A percentile compares a stretch with the other conserved stretches of the same genome.
These are phyloP conservation scores for Pterocarpus macrocarpus DNA, from an alignment of 306 rosid genomes.

Conservation along the genomic window DNA sequence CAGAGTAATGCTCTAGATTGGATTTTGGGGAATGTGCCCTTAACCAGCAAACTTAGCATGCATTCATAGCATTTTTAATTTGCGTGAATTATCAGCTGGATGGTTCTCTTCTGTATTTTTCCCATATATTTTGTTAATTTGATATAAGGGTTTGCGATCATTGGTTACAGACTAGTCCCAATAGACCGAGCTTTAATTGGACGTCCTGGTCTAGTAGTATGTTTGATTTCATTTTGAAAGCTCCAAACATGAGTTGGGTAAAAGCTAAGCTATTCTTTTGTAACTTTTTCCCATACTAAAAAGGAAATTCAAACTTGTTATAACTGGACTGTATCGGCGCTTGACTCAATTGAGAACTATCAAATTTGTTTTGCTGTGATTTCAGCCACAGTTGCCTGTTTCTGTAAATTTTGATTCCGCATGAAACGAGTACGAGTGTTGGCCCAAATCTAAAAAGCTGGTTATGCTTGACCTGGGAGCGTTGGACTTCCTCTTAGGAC, in stretches of 20 bases:
- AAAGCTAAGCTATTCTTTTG: too few species aligned
- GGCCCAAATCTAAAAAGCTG: too few species aligned
- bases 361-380: neutral
- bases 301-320: too few species aligned
- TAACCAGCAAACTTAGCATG: conserved; percentile 23
- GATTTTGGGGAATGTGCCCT: conserved; percentile 36
- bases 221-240: too few species aligned
- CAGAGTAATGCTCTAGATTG: conserved; percentile 20
- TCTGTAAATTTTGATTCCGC: too few species aligned
- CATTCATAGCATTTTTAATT: neutral
- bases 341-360: neutral
- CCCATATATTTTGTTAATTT: neutral
- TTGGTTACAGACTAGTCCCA: neutral
- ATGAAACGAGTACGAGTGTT: too few species aligned
- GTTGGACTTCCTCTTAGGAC: too few species aligned
- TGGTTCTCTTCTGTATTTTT: neutral
- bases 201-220: neutral
- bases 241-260: too few species aligned
- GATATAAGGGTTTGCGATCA: neutral
- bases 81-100: conserved; percentile 10
- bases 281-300: too few species aligned
- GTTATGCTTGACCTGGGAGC: too few species aligned
- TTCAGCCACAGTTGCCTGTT: too few species aligned
- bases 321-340: neutral
- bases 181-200: too few species aligned